A percentile compares a stretch with the other conserved stretches of the same genome.
phyloP scores from a whole-genome alignment of 2,329 filamentous ascomycete genomes.

The Chalaropsis thielavioides region DNA sequence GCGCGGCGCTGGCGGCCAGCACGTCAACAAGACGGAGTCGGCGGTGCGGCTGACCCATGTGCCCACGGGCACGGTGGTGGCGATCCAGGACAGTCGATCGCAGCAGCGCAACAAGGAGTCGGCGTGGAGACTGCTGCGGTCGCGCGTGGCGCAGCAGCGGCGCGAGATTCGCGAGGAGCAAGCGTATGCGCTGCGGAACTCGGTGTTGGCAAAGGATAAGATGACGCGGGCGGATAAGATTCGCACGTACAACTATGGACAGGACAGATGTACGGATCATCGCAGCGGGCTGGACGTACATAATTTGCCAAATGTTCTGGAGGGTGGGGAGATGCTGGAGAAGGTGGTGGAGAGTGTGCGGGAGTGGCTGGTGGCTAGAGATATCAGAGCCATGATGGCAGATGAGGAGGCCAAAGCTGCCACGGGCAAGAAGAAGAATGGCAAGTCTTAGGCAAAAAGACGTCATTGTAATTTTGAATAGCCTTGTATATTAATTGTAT shows the following conservation, averaged over 20 bases:
- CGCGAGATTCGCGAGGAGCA: slow-evolving; percentile 76
- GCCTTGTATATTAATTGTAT: slow-evolving; percentile 11
- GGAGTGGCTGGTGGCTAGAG: slow-evolving; percentile 59
- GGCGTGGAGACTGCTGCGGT: slow-evolving; percentile 74
- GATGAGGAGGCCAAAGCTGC: slow-evolving; percentile 36
- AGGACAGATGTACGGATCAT: slow-evolving; percentile 76
- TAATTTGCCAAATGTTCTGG: slow-evolving; percentile 66
- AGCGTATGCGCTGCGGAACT: slow-evolving; percentile 57
- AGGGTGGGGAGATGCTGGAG: slow-evolving; percentile 56
- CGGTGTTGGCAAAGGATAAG: slow-evolving; percentile 62
- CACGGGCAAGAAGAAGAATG: slow-evolving; percentile 16
- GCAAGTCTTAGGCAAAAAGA: slow-evolving; percentile 12
- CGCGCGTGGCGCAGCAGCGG: slow-evolving; percentile 63
- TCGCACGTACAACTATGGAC: slow-evolving; percentile 69
- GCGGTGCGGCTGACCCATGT: slow-evolving; percentile 84
- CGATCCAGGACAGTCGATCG: slow-evolving; percentile 84
- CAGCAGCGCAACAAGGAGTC: slow-evolving; percentile 79
- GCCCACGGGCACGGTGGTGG: slow-evolving; percentile 73
- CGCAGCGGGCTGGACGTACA: slow-evolving; percentile 65
- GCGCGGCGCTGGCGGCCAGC: slow-evolving; percentile 82
- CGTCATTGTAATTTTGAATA: not conserved
- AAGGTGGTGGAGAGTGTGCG: slow-evolving; percentile 64
- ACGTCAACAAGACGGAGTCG: slow-evolving; percentile 97
- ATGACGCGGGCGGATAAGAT: slow-evolving; percentile 91
- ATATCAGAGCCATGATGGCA: slow-evolving; percentile 57